These are phyloP conservation scores for Penicillium robsamsonii DNA, from an alignment of 495 filamentous ascomycete species.

Conservation along the genomic window DNA sequence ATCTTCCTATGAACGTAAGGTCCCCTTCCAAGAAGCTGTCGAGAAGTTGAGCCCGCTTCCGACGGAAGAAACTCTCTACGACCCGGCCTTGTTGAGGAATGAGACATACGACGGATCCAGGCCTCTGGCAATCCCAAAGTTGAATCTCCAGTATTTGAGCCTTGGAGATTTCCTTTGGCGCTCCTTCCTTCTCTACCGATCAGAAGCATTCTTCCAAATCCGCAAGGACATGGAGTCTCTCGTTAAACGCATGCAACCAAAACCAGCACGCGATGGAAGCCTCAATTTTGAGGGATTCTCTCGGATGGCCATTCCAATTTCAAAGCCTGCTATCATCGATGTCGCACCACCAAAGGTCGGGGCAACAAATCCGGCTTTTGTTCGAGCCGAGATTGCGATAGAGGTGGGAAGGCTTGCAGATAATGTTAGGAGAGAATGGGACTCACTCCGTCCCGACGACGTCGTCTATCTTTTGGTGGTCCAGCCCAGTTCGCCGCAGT, in stretches of 20 bases:
- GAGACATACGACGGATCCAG: slow-evolving; percentile 86
- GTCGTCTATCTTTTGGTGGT: slow-evolving; percentile 85
- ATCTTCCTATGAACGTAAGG: slow-evolving; percentile 72
- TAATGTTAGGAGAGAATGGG: slow-evolving; percentile 82
- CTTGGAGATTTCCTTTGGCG: slow-evolving; percentile 96
- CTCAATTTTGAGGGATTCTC: slow-evolving; percentile 82
- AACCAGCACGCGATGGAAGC: slow-evolving; percentile 56
- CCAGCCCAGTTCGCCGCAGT: slow-evolving; percentile 45
- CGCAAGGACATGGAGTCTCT: slow-evolving; percentile 83
- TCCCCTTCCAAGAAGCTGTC: slow-evolving; percentile 79
- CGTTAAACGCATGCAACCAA: slow-evolving; percentile 75
- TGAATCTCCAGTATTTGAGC: slow-evolving; percentile 94
- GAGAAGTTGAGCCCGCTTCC: slow-evolving; percentile 71
- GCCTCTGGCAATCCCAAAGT: slow-evolving; percentile 87
- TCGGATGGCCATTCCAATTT: slow-evolving; percentile 84
- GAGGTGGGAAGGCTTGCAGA: slow-evolving; percentile 78
- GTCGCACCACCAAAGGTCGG: slow-evolving; percentile 83
- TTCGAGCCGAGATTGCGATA: slow-evolving; percentile 83
- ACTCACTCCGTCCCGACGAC: slow-evolving; percentile 82
- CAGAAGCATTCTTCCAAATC: slow-evolving; percentile 92
- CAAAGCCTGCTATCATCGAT: slow-evolving; percentile 84
- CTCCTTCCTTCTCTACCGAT: slow-evolving; percentile 82
- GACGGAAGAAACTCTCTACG: slow-evolving; percentile 81
- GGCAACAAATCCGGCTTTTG: slow-evolving; percentile 76
- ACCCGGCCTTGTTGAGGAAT: slow-evolving; percentile 76